A percentile compares a stretch with the other conserved stretches of the same genome.
Conservation (phyloP, 306 rosid genomes). For the Cucurbita pepo region DNA sequence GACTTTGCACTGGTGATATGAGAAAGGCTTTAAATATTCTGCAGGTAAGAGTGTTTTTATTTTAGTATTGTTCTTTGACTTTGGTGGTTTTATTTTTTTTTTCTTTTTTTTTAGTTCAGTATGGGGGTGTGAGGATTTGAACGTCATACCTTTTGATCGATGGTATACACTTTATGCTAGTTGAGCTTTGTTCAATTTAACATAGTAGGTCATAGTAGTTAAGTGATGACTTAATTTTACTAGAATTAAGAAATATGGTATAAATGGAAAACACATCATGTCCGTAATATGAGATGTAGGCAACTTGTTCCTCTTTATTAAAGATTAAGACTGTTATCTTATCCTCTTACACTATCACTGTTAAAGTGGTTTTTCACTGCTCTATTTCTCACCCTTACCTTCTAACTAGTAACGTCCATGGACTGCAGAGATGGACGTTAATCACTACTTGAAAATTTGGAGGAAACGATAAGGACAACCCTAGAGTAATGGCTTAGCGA, state of each 20-base stretch:
- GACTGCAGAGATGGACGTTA: neutral
- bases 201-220: neutral
- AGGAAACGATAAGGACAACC: neutral
- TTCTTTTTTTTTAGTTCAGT: too few species aligned
- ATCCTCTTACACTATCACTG: neutral
- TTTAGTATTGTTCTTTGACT: neutral
- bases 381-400: neutral
- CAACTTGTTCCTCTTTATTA: neutral
- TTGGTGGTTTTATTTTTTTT: neutral
- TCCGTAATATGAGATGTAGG: neutral
- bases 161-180: too few species aligned
- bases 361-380: neutral
- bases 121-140: too few species aligned
- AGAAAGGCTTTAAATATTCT: slow-evolving; percentile 81
- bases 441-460: neutral
- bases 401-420: neutral
- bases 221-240: neutral
- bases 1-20: slow-evolving; percentile 91
- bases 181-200: too few species aligned
- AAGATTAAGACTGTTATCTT: neutral
- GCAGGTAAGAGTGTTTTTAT: slow-evolving; percentile 40
- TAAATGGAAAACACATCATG: neutral
- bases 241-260: neutral
- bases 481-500: neutral
- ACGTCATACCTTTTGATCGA: too few species aligned